These are phyloP conservation scores for Chlorella sp. DNA, from an alignment of 139 green algal species.

Conservation along the genomic window DNA sequence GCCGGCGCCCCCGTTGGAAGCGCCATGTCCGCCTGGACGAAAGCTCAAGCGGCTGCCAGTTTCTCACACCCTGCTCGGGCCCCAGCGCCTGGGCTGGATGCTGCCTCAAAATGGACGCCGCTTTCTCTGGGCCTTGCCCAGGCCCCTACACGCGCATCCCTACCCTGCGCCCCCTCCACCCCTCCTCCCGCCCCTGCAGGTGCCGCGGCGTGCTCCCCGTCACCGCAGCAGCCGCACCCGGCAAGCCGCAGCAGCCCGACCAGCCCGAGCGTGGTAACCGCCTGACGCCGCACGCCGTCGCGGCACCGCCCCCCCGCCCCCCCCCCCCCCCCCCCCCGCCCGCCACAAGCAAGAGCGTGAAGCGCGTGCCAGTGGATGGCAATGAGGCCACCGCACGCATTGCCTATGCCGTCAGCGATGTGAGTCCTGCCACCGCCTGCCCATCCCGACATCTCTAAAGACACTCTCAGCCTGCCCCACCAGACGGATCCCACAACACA, in stretches of 20 bases:
- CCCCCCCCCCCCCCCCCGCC: neutral
- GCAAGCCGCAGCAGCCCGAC: neutral
- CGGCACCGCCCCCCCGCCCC: neutral
- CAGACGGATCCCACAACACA: too few relatives aligned
- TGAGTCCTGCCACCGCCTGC: too few relatives aligned
- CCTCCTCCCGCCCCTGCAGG: neutral
- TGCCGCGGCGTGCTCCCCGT: neutral
- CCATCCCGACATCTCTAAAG: too few relatives aligned
- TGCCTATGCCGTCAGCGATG: slow-evolving; percentile 56
- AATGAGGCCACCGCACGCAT: slow-evolving; percentile 63
- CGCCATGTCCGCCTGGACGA: too few relatives aligned
- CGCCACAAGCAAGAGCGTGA: neutral
- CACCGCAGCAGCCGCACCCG: neutral
- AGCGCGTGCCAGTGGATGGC: slow-evolving; percentile 53
- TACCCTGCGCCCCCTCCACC: neutral
- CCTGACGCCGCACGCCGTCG: neutral
- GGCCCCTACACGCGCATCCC: too few relatives aligned
- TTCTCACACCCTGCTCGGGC: too few relatives aligned
- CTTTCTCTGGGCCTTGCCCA: too few relatives aligned
- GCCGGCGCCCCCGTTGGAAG: too few relatives aligned
- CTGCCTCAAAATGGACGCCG: too few relatives aligned
- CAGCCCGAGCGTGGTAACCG: neutral
- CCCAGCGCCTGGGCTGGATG: too few relatives aligned
- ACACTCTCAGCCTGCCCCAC: too few relatives aligned
- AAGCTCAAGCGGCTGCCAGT: too few relatives aligned